phyloP scores from a whole-genome alignment of 257 asterid species.

The Solanum clarkiae region DNA sequence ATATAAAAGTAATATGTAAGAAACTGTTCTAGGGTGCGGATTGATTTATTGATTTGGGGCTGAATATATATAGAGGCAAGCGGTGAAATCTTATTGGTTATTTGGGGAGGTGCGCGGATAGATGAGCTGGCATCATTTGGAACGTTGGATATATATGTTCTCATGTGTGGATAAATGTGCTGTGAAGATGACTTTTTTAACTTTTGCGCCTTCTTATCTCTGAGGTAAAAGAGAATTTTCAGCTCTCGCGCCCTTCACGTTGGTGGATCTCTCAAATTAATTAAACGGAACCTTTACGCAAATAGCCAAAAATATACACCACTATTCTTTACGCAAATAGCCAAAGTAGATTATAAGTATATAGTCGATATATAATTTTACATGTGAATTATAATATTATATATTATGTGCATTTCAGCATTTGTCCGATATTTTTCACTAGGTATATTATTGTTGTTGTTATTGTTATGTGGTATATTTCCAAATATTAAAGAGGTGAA shows the following conservation, averaged over 20 bases:
- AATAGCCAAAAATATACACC: neutral
- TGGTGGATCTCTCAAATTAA: neutral
- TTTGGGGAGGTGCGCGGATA: neutral
- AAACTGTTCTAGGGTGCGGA: neutral
- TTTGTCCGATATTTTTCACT: too few relatives aligned
- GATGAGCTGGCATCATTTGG: neutral
- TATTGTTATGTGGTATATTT: too few relatives aligned
- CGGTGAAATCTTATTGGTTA: slow-evolving; percentile 5
- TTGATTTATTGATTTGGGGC: neutral
- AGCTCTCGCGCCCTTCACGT: neutral
- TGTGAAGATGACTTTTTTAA: neutral
- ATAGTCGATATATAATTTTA: too few relatives aligned
- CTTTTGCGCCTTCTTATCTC: neutral
- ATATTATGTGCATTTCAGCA: too few relatives aligned
- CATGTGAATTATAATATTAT: too few relatives aligned
- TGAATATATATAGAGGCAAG: neutral
- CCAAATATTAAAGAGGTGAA: too few relatives aligned
- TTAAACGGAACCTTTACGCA: neutral
- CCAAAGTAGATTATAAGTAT: too few relatives aligned
- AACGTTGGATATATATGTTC: slow-evolving; percentile 1
- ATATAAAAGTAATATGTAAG: neutral
- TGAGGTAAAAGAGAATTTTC: neutral
- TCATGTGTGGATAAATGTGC: neutral
- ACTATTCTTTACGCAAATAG: too few relatives aligned
- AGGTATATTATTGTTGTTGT: too few relatives aligned